A percentile compares a stretch with the other conserved stretches of the same genome.
Evolutionary conservation across 139 green algal species (phyloP).

Genomic region (Chlamydomonas incerta): DNA sequence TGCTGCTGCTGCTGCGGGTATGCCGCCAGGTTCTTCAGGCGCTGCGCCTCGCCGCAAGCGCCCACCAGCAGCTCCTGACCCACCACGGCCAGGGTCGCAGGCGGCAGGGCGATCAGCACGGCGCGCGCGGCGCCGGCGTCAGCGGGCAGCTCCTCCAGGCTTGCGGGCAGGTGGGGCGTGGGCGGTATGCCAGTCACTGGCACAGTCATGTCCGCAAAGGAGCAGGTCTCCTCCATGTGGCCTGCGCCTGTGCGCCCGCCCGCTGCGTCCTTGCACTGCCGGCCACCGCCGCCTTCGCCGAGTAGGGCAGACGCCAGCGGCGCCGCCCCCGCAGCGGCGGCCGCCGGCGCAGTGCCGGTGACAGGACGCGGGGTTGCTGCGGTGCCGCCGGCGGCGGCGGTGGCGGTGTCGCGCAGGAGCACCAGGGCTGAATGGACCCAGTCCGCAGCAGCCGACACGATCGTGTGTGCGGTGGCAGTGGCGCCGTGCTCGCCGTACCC

Average conservation of each 20-base stretch:
- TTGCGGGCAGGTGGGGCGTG: conserved; percentile 4
- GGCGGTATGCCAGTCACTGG: conserved; percentile 6
- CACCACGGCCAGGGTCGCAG: neutral
- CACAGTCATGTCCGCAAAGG: neutral
- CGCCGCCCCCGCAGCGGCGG: neutral
- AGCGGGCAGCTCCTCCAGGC: neutral
- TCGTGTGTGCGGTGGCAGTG: conserved; percentile 3
- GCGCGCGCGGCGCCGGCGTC: neutral
- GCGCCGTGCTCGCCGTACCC: conserved; percentile 33
- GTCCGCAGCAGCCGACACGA: neutral
- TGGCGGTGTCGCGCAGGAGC: conserved; percentile 11
- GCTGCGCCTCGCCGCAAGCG: neutral
- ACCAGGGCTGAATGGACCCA: conserved; percentile 21
- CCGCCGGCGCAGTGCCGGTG: neutral
- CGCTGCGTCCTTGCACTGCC: too few relatives aligned
- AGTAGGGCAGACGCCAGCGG: too few relatives aligned
- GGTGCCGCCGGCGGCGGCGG: too few relatives aligned
- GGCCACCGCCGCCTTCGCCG: too few relatives aligned
- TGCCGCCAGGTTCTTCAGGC: conserved; percentile 12
- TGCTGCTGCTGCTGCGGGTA: neutral
- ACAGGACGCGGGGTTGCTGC: neutral
- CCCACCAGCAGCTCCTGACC: neutral
- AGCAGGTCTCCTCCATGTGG: neutral
- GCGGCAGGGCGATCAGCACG: neutral
- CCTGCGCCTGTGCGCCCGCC: too few relatives aligned